Base-by-base conservation (phyloP, 805 yeast genomes). In the Kazachstania martiniae region DNA sequence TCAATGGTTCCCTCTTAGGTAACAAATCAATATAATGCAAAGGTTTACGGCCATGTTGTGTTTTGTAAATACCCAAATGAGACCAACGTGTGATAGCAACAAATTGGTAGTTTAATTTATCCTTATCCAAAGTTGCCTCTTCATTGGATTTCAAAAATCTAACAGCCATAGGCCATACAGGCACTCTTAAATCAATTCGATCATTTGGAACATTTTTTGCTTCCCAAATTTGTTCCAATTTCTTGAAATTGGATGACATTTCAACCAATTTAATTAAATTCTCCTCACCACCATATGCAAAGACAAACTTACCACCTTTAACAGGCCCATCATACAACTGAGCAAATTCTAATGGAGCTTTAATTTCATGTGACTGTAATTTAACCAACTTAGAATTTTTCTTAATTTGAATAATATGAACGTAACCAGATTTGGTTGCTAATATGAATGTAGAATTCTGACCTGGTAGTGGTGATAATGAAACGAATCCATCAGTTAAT, bases 201-300 rank as follows among this genome's bases (percentile, higher is more conserved):
- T 80, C 82, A 44, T 83, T 77, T 38, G 78, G 73, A n/a, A 85
- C 94, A 53, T 85, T 85, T 50, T 81, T 81, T 3, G 80, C 94
- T 42, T 69, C 65, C 67, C 80, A 87, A 4, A 79, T 39, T 47
- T 47, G 43, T 46, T 44, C 55, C 48, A 39, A 56, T 44, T 28
- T 49, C 34, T 15, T 43, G 14, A 39, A 47, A 27, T 40, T 43
- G 5, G 53, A 46, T 3, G 43, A 39, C 10, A 47, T 25, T 25
- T 48, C 46, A 5, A 47, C 44, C 21, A 51, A 48, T 32, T 56
- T 55, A 13, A 56, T 53, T n/a, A 53, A 33, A 37, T 74, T 74
- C 44, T 86, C 93, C 48, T 83, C 73, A 18, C 97, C 98, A 22
- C 96, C 96, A 46, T 63, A 72, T 1, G 91, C 94, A 55, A 81